Evolutionary conservation across 1,139 yeast species (phyloP), one percentile per base, ranked within the genome.

Genomic region (Insectozyma bohioensis): DNA sequence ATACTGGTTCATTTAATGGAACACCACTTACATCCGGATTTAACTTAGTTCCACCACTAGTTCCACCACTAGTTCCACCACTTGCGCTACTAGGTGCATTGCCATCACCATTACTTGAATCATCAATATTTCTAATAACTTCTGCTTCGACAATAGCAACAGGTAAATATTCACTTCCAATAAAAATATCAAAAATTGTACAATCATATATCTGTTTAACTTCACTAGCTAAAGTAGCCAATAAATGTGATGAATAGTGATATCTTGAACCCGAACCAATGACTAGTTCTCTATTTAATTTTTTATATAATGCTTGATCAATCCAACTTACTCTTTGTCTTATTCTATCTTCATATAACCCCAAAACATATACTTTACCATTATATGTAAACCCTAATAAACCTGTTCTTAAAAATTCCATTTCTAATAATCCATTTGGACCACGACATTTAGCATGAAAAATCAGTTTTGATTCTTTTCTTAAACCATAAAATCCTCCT

Each of bases 351-450:
- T 92, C 98, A 47, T 88, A 87, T 24, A 87, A 65, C 0, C 98
- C 97, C 26, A 92, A 63, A 2, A 92, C 84, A 51, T 83, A 92
- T 0, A 94, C 83, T 49, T 85, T 87, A 6, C 97, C 97, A 41
- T 85, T 78, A 47, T 73, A 83, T 1, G 87, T 75, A 54, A 92
- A 92, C 0, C 99, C 99, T 29, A 92, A 68, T 13, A 92, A 56
- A 2, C 97, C 97, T 0, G 98, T 92, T 47, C 98, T 71, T 34
- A 94, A 67, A 53, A 90, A 92, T 42, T 84, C 94, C 70, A 80
- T 68, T 41, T 83, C 87, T 12, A 84, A 54, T 2, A 69, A 60
- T 0, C 92, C 90, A 42, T 73, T 72, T 25, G 81, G 80, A 45
- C 82, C 90, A 21, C 76, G 66, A 49, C 95, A 84, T 41, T 77